Conservation (phyloP, 1,139 yeast genomes). For the Geotrichum citri-aurantii region DNA sequence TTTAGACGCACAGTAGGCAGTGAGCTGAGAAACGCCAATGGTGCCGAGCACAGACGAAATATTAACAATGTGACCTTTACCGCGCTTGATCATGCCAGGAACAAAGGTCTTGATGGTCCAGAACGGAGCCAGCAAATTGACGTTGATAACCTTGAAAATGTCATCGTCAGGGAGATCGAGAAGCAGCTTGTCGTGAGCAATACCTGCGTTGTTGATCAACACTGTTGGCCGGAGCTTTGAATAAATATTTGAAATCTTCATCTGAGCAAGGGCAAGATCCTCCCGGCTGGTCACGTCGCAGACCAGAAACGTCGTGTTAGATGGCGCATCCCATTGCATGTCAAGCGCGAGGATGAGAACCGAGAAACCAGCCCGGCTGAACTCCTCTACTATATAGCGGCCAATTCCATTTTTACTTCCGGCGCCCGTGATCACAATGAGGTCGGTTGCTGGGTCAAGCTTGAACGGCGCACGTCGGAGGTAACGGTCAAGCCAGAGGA, state of each 20-base stretch:
- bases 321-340: slow-evolving; percentile 35
- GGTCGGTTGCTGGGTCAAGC: slow-evolving; percentile 25
- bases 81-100: slow-evolving; percentile 23
- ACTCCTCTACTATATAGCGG: slow-evolving; percentile 37
- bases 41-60: slow-evolving; percentile 55
- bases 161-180: slow-evolving; percentile 34
- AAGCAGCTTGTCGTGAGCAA: slow-evolving; percentile 47
- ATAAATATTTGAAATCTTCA: neutral
- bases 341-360: slow-evolving; percentile 56
- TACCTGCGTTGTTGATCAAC: slow-evolving; percentile 71
- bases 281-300: slow-evolving; percentile 50
- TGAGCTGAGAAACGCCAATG: slow-evolving; percentile 60
- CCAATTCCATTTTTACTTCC: slow-evolving; percentile 53
- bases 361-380: slow-evolving; percentile 36
- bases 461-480: slow-evolving; percentile 21
- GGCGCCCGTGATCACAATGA: slow-evolving; percentile 60
- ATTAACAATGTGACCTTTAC: slow-evolving; percentile 13
- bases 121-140: slow-evolving; percentile 55
- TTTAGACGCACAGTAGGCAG: slow-evolving; percentile 80
- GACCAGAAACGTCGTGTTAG: slow-evolving; percentile 33
- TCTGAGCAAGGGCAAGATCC: slow-evolving; percentile 31
- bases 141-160: slow-evolving; percentile 40
- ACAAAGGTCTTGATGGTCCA: slow-evolving; percentile 45
- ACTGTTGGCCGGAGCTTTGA: slow-evolving; percentile 35
- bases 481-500: slow-evolving; percentile 1